phyloP scores from a whole-genome alignment of 83 land plant species.

The Isoetes engelmannii region DNA sequence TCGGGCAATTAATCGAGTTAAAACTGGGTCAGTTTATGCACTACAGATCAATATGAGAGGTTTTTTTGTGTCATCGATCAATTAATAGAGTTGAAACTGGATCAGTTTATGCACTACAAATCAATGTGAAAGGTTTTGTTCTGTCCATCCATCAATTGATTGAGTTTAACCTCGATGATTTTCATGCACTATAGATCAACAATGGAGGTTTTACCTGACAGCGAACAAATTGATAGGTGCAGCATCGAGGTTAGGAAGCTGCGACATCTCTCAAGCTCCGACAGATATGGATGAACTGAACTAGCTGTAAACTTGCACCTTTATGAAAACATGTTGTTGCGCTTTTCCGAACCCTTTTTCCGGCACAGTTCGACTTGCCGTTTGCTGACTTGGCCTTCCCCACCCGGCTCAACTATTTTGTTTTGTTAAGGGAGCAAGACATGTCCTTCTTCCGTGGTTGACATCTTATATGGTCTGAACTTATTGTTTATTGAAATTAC shows the following conservation, averaged over 20 bases:
- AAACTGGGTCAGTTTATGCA: background rate
- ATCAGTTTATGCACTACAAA: background rate
- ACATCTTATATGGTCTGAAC: no score
- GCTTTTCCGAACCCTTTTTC: no score
- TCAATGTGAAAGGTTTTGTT: background rate
- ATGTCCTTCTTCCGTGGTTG: no score
- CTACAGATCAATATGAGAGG: background rate
- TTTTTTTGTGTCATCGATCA: background rate
- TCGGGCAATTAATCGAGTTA: background rate
- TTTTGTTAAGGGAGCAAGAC: no score
- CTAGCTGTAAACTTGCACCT: no score
- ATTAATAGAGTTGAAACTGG: background rate
- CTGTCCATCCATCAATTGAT: background rate
- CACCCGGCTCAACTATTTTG: no score
- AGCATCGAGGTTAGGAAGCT: slow-evolving; percentile 82
- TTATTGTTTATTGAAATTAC: no score
- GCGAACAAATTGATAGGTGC: slow-evolving; percentile 71
- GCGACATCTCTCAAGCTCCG: slow-evolving; percentile 46
- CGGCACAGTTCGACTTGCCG: no score
- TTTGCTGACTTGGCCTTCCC: no score
- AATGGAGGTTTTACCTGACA: slow-evolving; percentile 42
- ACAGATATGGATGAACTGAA: no score
- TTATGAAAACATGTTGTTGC: no score
- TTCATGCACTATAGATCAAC: background rate
- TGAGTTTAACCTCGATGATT: background rate